Evolutionary conservation across 2,329 filamentous ascomycete genomes (phyloP).

Genomic region (Pyrenophora graminea): DNA sequence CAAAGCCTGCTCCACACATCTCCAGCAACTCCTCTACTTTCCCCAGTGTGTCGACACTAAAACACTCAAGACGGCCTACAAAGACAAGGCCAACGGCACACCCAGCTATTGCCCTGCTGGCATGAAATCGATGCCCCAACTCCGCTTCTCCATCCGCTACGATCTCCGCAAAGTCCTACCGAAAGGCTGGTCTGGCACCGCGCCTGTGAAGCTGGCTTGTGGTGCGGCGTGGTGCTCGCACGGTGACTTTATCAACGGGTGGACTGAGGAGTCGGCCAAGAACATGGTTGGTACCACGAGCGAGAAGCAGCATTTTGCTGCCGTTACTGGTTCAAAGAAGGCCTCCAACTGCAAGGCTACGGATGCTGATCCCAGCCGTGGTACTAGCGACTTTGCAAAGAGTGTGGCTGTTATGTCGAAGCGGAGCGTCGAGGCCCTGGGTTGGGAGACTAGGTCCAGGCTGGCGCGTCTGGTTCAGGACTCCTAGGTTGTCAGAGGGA

Average conservation of each 20-base stretch:
- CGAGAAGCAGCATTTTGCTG: conserved; percentile 43
- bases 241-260: conserved; percentile 56
- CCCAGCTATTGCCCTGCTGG: conserved; percentile 49
- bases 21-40: conserved; percentile 54
- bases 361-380: conserved; percentile 50
- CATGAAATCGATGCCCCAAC: conserved; percentile 54
- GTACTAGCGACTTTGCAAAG: conserved; percentile 50
- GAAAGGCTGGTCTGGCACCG: conserved; percentile 51
- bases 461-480: conserved; percentile 12
- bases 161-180: conserved; percentile 51
- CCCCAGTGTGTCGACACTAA: conserved; percentile 50
- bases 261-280: conserved; percentile 48
- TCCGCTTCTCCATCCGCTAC: conserved; percentile 55
- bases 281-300: conserved; percentile 49
- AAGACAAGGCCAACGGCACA: conserved; percentile 32
- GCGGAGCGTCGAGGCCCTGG: conserved; percentile 18
- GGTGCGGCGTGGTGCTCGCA: conserved; percentile 50
- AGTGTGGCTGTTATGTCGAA: conserved; percentile 39
- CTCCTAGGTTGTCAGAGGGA: background rate
- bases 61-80: conserved; percentile 45
- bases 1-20: conserved; percentile 49
- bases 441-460: conserved; percentile 24
- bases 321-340: conserved; percentile 44
- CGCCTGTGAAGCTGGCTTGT: conserved; percentile 52
- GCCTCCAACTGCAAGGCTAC: conserved; percentile 41